Evolutionary conservation across 2,329 filamentous ascomycete genomes (phyloP), one percentile per base, ranked within the genome.

Genomic region (Tolypocladium paradoxum): DNA sequence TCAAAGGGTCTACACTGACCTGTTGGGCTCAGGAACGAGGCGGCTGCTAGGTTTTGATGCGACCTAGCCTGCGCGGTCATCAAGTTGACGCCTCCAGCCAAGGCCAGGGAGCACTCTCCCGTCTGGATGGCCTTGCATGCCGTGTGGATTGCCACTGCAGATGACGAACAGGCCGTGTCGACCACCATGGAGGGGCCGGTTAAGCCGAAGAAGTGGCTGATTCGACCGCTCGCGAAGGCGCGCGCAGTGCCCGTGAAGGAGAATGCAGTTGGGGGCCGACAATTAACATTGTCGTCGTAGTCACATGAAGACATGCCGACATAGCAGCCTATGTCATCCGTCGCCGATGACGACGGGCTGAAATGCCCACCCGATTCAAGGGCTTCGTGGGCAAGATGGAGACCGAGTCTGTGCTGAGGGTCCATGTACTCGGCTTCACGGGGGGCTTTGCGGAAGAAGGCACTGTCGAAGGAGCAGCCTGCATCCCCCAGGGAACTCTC

Each of bases 41-140:
- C 48, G 24, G 57, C 59, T 8, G 49, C 57, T 0, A 62, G 54
- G n/a, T 61, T 58, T 11, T 57, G 49, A 36, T 60, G 61, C 24
- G 61, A 59, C 8, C 55, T 49, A 6, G 61, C 40, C 24, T 45
- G 52, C 14, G 57, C 61, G 6, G 62, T 65, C 37, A 73, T 67
- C n/a, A 70, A 54, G 40, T 69, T 71, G 16, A 67, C 64, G n/a
- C 70, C 73, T 6, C 70, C 71, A 1, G 68, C 70, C 5, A 72
- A 51, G 0, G 67, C 69, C 52, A 62, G 59, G 0, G 58, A 48
- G 37, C 63, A 66, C 16, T 72, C 70, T 4, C 65, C 64, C 0
- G 57, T 27, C 9, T 59, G 58, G 0, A 68, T 56, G 2, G 60
- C 57, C 24, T 56, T 56, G 53, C 62, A 69, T 0, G 68, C 70